These are phyloP conservation scores for Vitellaria paradoxa DNA, from an alignment of 179 eudicot genomes.

Conservation along the genomic window DNA sequence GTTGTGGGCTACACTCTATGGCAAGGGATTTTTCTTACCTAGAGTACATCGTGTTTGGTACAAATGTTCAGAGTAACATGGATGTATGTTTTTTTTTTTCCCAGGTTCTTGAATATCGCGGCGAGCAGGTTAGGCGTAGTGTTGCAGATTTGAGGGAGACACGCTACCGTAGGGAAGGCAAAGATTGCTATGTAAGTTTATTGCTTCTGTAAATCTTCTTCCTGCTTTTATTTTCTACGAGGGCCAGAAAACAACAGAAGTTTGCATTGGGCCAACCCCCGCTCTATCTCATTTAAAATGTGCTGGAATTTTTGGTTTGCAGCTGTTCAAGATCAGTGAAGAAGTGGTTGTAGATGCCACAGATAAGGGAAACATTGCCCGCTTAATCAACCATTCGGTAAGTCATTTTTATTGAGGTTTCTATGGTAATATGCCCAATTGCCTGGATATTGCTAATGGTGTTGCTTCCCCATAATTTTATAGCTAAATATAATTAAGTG, in stretches of 20 bases:
- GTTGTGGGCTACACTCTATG: too few relatives aligned
- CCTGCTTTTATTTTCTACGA: not conserved
- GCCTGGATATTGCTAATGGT: too few relatives aligned
- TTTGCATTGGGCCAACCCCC: not conserved
- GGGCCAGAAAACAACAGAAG: not conserved
- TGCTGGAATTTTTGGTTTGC: constrained; percentile 25
- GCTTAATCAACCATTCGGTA: constrained; percentile 92
- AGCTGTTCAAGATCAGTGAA: constrained; percentile 95
- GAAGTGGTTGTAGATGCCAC: constrained; percentile 97
- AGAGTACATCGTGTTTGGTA: not conserved
- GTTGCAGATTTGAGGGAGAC: constrained; percentile 97
- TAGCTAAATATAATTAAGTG: not conserved
- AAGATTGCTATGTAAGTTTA: constrained; percentile 92
- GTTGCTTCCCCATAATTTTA: too few relatives aligned
- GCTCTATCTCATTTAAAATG: not conserved
- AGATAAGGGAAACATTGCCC: constrained; percentile 92
- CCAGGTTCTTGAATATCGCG: constrained; percentile 98
- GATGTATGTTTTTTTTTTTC: constrained; percentile 4
- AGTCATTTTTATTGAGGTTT: constrained; percentile 23
- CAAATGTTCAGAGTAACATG: constrained; percentile 4
- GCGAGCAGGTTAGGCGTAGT: constrained; percentile 97
- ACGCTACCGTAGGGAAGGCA: constrained; percentile 74
- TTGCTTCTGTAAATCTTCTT: constrained; percentile 3
- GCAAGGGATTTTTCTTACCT: not conserved
- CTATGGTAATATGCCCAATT: not conserved